These are phyloP conservation scores for Vitis rotundifolia DNA, from an alignment of 164 flowering plant species.

Conservation along the genomic window DNA sequence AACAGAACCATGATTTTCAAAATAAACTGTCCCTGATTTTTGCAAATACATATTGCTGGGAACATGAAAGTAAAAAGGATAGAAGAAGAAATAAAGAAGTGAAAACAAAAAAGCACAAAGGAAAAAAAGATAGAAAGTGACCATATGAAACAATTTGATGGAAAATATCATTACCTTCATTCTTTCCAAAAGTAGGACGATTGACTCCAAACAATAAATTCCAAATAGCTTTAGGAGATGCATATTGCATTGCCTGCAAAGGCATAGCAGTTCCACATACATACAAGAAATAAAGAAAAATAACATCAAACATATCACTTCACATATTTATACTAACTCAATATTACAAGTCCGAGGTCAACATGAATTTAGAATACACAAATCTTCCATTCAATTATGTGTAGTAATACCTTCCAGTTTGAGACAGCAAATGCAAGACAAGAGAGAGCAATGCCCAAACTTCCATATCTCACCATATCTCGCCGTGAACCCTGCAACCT, in stretches of 20 bases:
- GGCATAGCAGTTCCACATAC: constrained; percentile 19
- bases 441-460: constrained; percentile 74
- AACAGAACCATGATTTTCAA: neutral
- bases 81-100: constrained; percentile 2
- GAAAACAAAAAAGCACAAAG: neutral
- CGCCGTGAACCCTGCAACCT: constrained; percentile 95
- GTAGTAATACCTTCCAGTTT: constrained; percentile 83
- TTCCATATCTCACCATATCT: constrained; percentile 82
- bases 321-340: neutral
- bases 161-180: constrained; percentile 42
- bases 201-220: constrained; percentile 66
- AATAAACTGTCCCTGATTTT: neutral
- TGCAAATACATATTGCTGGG: neutral
- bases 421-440: constrained; percentile 59
- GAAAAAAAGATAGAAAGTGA: neutral
- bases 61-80: neutral
- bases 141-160: neutral
- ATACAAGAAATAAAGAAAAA: constrained; percentile 3
- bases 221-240: constrained; percentile 87
- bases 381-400: neutral
- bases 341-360: neutral
- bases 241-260: constrained; percentile 95
- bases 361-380: neutral
- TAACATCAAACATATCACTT: constrained; percentile 6
- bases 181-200: constrained; percentile 45